Evolutionary conservation across 106 monocot genomes (phyloP).

Genomic region (Dendrobium nobile): DNA sequence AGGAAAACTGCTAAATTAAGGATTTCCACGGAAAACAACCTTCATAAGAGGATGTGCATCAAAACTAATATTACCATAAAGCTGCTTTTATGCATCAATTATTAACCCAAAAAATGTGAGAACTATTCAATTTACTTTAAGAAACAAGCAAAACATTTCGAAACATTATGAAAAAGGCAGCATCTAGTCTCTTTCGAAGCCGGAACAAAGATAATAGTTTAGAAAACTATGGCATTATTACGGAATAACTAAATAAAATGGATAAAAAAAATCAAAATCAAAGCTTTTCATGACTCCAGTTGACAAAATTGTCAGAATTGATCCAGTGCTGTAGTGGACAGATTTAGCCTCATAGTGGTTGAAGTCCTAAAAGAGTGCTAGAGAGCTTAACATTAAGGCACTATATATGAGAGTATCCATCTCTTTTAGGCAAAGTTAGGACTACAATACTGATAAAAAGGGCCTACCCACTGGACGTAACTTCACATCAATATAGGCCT

Average conservation of each 20-base stretch:
- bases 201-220: not conserved
- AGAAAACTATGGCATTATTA: not conserved
- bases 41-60: not conserved
- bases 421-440: not conserved
- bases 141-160: not conserved
- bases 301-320: not conserved
- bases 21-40: not conserved
- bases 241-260: not conserved
- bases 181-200: not conserved
- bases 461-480: not conserved
- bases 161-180: not conserved
- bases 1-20: no score
- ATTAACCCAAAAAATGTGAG: not conserved
- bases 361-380: no score
- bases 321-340: no score
- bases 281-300: not conserved
- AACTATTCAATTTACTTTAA: not conserved
- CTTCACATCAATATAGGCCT: not conserved
- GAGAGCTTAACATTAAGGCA: no score
- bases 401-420: not conserved
- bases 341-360: no score
- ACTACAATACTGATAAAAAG: not conserved
- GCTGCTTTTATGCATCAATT: not conserved
- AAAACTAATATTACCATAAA: not conserved
- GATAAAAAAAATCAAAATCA: not conserved